phyloP scores from a whole-genome alignment of 139 green algal genomes.

The Tetradesmus obliquus region DNA sequence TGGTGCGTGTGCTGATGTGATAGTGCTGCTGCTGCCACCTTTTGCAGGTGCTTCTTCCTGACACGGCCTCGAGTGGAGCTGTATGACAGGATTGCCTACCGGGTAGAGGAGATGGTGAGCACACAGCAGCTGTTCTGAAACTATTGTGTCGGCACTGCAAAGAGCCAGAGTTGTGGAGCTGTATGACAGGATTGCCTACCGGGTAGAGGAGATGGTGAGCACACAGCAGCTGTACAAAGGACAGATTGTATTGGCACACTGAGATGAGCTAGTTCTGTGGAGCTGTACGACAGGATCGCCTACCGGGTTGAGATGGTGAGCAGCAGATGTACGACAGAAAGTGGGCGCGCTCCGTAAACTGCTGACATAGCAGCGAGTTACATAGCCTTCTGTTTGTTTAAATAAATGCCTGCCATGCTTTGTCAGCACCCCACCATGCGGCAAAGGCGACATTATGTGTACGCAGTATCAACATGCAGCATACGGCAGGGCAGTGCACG shows the following conservation, averaged over 20 bases:
- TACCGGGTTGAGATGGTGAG: conserved; percentile 79
- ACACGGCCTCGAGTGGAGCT: conserved; percentile 73
- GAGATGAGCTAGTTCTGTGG: background rate
- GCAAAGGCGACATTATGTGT: too few species aligned
- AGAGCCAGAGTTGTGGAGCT: conserved; percentile 48
- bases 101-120: conserved; percentile 89
- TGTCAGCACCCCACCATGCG: too few species aligned
- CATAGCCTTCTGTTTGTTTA: too few species aligned
- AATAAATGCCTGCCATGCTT: too few species aligned
- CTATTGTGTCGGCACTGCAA: background rate
- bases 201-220: conserved; percentile 89
- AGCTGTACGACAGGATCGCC: conserved; percentile 84
- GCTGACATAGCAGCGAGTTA: too few species aligned
- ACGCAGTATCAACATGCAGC: too few species aligned
- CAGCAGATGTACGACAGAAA: too few species aligned
- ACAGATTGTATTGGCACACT: background rate
- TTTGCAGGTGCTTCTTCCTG: conserved; percentile 87
- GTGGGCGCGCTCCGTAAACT: too few species aligned
- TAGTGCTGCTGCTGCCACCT: conserved; percentile 19
- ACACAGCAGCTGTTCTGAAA: background rate
- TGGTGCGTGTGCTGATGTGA: background rate
- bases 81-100: conserved; percentile 79
- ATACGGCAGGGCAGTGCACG: too few species aligned
- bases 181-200: conserved; percentile 79
- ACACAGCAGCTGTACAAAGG: background rate